phyloP scores from a whole-genome alignment of 176 grass and related monocot genomes.

The Zea luxurians region DNA sequence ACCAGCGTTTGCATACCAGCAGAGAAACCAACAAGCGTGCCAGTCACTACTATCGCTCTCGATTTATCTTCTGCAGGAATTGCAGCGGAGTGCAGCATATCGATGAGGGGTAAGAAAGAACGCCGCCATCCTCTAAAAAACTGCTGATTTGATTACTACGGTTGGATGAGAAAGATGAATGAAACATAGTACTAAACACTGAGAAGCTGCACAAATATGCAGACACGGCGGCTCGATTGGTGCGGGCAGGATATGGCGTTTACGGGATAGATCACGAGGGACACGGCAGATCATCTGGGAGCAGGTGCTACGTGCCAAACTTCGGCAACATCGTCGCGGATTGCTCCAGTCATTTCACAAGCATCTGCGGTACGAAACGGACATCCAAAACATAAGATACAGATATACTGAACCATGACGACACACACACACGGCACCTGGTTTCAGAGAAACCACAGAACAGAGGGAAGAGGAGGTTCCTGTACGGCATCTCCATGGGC shows the following conservation, averaged over 20 bases:
- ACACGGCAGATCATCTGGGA: constrained; percentile 66
- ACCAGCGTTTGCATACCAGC: neutral
- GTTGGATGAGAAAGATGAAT: neutral
- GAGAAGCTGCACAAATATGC: constrained; percentile 15
- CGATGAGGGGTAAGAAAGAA: constrained; percentile 48
- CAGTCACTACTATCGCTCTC: neutral
- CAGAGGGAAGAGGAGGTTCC: constrained; percentile 52
- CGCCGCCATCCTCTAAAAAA: neutral
- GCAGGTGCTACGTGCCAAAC: constrained; percentile 52
- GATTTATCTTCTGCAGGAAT: constrained; percentile 31
- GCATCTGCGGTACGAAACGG: constrained; percentile 46
- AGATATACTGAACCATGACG: neutral
- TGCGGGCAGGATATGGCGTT: constrained; percentile 52
- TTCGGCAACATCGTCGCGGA: constrained; percentile 49
- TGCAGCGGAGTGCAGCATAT: constrained; percentile 68
- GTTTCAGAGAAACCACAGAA: constrained; percentile 59
- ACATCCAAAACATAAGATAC: neutral
- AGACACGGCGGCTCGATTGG: constrained; percentile 53
- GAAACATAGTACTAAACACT: neutral
- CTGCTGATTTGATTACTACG: neutral
- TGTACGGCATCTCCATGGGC: constrained; percentile 61
- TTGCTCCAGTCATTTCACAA: constrained; percentile 55
- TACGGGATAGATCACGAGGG: constrained; percentile 76
- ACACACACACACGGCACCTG: neutral
- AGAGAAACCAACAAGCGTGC: neutral